Percentiles rank a stretch among this genome's conserved stretches.
Evolutionary conservation across 1,284 basidiomycete species (phyloP).

Genomic region (Retiboletus fuscus): DNA sequence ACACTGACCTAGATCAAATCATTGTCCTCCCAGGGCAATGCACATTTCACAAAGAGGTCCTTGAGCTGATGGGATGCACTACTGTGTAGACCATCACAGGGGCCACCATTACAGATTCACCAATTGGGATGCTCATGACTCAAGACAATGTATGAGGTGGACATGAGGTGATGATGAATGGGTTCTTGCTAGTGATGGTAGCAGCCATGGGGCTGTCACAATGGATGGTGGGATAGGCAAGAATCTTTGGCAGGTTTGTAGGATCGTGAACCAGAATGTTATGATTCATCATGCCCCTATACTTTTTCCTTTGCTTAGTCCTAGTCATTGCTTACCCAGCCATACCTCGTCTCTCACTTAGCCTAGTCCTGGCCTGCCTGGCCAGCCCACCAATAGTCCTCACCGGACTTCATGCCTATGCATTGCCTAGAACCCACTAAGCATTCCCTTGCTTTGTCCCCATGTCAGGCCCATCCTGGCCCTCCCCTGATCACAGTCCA

Average conservation of each 20-base stretch:
- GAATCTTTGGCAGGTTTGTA: constrained; percentile 84
- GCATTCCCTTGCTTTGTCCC: too few relatives aligned
- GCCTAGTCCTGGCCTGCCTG: too few relatives aligned
- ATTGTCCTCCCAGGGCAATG: constrained; percentile 94
- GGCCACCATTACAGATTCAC: constrained; percentile 95
- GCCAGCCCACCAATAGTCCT: too few relatives aligned
- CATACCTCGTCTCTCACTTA: too few relatives aligned
- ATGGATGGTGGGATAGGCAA: constrained; percentile 51
- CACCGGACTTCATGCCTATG: too few relatives aligned
- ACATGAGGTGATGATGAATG: constrained; percentile 99
- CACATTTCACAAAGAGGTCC: constrained; percentile 92
- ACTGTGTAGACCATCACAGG: constrained; percentile 90
- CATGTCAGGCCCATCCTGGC: too few relatives aligned
- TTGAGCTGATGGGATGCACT: constrained; percentile 94
- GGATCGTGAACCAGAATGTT: constrained; percentile 98
- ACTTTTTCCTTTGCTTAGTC: too few relatives aligned
- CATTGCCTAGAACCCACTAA: too few relatives aligned
- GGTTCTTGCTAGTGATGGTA: constrained; percentile 97
- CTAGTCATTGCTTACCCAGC: too few relatives aligned
- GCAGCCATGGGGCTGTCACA: constrained; percentile 92
- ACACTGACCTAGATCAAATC: constrained; percentile 94
- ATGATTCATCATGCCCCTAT: too few relatives aligned
- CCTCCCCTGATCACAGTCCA: too few relatives aligned
- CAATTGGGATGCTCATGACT: constrained; percentile 87
- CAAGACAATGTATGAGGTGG: constrained; percentile 72